Evolutionary conservation across 441 rosid species (phyloP).

Genomic region (Populus hybrid): DNA sequence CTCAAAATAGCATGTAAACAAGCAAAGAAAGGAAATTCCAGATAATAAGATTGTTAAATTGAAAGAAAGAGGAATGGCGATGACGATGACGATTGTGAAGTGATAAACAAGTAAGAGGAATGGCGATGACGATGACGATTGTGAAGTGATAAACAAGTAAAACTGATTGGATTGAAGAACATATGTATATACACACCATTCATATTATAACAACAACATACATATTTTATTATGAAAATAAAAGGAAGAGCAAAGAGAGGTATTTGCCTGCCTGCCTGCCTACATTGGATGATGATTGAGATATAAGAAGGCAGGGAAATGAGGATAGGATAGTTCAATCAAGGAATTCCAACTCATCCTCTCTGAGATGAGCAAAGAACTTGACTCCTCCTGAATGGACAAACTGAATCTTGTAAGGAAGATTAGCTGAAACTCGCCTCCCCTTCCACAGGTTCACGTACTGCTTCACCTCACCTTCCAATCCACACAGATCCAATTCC

Average conservation of each 20-base stretch:
- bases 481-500: conserved; percentile 73
- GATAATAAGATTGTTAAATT: background rate
- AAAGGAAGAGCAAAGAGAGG: background rate
- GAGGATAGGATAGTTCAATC: conserved; percentile 10
- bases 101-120: background rate
- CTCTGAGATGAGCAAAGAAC: conserved; percentile 84
- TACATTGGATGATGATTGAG: background rate
- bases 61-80: background rate
- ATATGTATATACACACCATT: background rate
- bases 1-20: background rate
- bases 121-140: background rate
- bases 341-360: conserved; percentile 76
- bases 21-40: background rate
- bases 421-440: conserved; percentile 77
- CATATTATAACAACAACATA: background rate
- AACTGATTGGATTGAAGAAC: background rate
- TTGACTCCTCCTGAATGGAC: conserved; percentile 40
- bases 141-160: background rate
- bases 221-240: background rate
- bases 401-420: conserved; percentile 79
- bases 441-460: conserved; percentile 81
- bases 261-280: background rate
- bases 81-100: no score
- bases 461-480: conserved; percentile 81
- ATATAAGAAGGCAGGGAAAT: background rate